Evolutionary conservation across 208 protist species (phyloP).

Genomic region (Vickermania ingenoplastis): DNA sequence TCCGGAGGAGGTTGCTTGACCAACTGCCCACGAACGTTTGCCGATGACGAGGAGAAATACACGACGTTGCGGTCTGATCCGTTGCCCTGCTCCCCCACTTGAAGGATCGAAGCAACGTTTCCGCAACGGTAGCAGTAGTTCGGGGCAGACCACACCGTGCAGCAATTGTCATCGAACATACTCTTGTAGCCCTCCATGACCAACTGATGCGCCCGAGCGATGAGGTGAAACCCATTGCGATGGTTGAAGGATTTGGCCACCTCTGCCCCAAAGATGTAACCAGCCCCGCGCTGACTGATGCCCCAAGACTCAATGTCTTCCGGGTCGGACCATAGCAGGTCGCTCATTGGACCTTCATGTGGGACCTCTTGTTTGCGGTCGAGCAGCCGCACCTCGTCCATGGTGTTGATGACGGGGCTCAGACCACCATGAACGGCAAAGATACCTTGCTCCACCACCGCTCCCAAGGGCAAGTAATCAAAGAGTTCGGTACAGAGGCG

Average conservation of each 20-base stretch:
- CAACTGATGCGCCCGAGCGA: conserved; percentile 87
- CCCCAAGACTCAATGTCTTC: conserved; percentile 88
- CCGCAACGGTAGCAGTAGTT: conserved; percentile 95
- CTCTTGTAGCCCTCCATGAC: conserved; percentile 92
- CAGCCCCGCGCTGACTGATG: conserved; percentile 78
- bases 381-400: conserved; percentile 82
- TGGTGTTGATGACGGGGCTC: conserved; percentile 66
- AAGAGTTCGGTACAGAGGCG: conserved; percentile 86
- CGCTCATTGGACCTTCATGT: conserved; percentile 86
- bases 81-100: conserved; percentile 77
- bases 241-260: conserved; percentile 78
- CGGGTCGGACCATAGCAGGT: conserved; percentile 87
- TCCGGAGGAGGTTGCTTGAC: conserved; percentile 82
- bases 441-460: conserved; percentile 83
- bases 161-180: conserved; percentile 89
- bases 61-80: conserved; percentile 54
- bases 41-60: conserved; percentile 69
- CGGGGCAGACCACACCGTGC: conserved; percentile 94
- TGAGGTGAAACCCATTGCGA: conserved; percentile 76
- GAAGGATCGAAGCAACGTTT: conserved; percentile 90
- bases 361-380: conserved; percentile 87
- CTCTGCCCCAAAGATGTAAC: conserved; percentile 78
- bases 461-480: conserved; percentile 91
- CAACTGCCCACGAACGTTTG: conserved; percentile 66
- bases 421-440: conserved; percentile 94